Conservation (phyloP, 129 eudicot genomes). For the Ambrosia artemisiifolia region DNA sequence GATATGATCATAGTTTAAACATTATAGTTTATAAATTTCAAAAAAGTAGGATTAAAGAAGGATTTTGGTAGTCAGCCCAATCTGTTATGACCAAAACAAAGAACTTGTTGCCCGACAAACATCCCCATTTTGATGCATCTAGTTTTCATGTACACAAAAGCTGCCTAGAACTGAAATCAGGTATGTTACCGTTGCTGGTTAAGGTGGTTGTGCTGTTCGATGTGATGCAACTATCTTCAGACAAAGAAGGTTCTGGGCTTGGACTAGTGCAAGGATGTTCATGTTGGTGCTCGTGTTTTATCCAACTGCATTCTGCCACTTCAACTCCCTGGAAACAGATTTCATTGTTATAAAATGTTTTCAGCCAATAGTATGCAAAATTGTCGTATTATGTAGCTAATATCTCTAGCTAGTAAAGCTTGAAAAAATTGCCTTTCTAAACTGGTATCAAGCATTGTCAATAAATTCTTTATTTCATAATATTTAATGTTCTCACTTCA, state of each 20-base stretch:
- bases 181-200: constrained; percentile 47
- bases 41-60: too few relatives aligned
- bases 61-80: too few relatives aligned
- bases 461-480: too few relatives aligned
- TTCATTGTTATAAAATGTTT: constrained; percentile 4
- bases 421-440: too few relatives aligned
- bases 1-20: too few relatives aligned
- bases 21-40: too few relatives aligned
- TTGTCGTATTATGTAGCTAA: background rate
- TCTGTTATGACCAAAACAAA: background rate
- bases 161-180: background rate
- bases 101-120: too few relatives aligned
- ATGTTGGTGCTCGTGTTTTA: constrained; percentile 30
- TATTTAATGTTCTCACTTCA: too few relatives aligned
- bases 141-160: constrained; percentile 7
- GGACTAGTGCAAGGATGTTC: constrained; percentile 36
- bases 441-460: too few relatives aligned
- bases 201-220: constrained; percentile 54
- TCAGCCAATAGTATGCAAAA: background rate
- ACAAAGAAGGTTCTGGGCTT: constrained; percentile 49
- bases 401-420: background rate
- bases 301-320: constrained; percentile 32
- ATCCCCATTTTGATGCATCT: background rate
- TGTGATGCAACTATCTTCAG: constrained; percentile 66
- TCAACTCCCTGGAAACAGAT: constrained; percentile 47